Evolutionary conservation across 371 early-diverging fungal species (phyloP), one percentile per base, ranked within the genome.

Genomic region (Ecytonucleospora hepatopenaei): DNA sequence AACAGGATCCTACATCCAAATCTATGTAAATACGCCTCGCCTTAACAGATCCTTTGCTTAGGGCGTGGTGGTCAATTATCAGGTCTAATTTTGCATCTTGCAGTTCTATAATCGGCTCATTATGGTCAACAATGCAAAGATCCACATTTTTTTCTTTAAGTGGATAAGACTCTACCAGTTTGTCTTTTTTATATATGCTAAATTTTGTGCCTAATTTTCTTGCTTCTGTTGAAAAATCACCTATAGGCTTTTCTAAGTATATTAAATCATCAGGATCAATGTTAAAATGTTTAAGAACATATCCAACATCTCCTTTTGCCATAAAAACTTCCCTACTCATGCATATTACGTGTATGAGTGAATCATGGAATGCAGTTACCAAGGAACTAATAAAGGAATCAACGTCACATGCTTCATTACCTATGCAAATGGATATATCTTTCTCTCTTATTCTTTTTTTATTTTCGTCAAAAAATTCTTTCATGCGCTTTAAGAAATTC

Each of bases 351-450:
- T 59, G 71, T 23, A 79, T 60, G n/a, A 53, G 32, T 23, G 67
- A 63, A 63, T 68, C 65, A 31, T 74, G 61, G 27, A 68, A 57
- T 24, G 75, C 71, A 5, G 71, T 51, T n/a, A 77, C 71, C 21
- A 75, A 57, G 15, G 77, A 75, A 27, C 73, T 69, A 51, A 79
- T 55, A 54, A 79, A 79, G 1, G 75, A 75, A 56, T 79, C 80
- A 16, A 73, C 51, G 57, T 79, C 80, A 40, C 77, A 77, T 33
- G 71, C 73, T 54, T 72, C 71, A 56, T 72, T 77, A 19, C 80
- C 80, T 62, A 79, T 61, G 24, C 65, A 61, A 30, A 75, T 57
- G 5, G 23, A 58, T 51, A 79, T 30, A 1, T 61, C 55, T 17
- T 3, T 16, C 2, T 66, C 33, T 28, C 21, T 57, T 53, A 40